Conservation (phyloP, 2,329 filamentous ascomycete genomes). For the Xylaria digitata region DNA sequence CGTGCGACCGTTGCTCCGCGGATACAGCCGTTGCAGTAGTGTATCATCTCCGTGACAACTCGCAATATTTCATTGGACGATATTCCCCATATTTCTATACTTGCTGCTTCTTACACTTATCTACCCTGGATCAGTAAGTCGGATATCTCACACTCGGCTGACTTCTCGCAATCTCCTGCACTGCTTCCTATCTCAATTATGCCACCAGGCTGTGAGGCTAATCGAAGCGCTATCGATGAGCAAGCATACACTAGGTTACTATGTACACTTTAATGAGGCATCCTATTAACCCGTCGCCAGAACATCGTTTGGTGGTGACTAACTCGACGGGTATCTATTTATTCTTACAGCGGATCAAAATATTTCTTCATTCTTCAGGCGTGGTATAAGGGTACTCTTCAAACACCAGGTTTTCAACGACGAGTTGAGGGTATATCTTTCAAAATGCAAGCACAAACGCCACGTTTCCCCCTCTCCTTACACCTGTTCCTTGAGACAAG, state of each 20-base stretch:
- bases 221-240: neutral
- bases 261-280: neutral
- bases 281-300: neutral
- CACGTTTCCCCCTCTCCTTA: slow-evolving; percentile 5
- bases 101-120: neutral
- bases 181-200: neutral
- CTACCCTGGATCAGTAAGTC: neutral
- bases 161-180: neutral
- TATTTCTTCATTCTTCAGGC: slow-evolving; percentile 7
- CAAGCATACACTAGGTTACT: neutral
- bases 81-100: slow-evolving; percentile 13
- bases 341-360: neutral
- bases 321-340: slow-evolving; percentile 3
- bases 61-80: slow-evolving; percentile 17
- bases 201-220: neutral
- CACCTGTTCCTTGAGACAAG: slow-evolving; percentile 4
- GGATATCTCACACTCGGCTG: slow-evolving; percentile 10
- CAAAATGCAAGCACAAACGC: slow-evolving; percentile 29
- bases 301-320: too few relatives aligned
- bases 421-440: slow-evolving; percentile 37
- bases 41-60: neutral
- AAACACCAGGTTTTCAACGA: slow-evolving; percentile 23
- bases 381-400: slow-evolving; percentile 12
- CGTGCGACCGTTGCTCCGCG: slow-evolving; percentile 9
- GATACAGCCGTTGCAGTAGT: slow-evolving; percentile 11